phyloP scores from a whole-genome alignment of 306 rosid species.

The Coriaria nepalensis region DNA sequence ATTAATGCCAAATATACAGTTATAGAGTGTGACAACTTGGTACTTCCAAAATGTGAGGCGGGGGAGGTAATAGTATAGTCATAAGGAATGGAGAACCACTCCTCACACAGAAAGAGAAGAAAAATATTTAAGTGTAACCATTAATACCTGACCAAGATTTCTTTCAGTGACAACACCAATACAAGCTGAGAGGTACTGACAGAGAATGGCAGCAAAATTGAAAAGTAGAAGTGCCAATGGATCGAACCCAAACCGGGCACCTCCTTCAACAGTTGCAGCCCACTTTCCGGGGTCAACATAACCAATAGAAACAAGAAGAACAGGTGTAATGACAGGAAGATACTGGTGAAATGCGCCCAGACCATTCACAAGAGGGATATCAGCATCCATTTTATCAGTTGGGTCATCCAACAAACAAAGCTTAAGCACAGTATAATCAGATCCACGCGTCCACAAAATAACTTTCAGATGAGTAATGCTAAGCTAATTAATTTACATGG shows the following conservation, averaged over 20 bases:
- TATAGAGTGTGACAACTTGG: no score
- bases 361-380: conserved; percentile 18
- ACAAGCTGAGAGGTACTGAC: conserved; percentile 82
- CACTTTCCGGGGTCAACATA: conserved; percentile 98
- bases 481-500: conserved; percentile 12
- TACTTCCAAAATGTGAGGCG: no score
- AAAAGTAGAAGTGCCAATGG: conserved; percentile 47
- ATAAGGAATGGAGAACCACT: no score
- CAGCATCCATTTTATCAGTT: conserved; percentile 42
- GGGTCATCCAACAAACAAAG: conserved; percentile 16
- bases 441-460: conserved; percentile 19
- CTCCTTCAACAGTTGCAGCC: conserved; percentile 77
- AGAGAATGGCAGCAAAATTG: conserved; percentile 77
- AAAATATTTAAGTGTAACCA: conserved; percentile 13
- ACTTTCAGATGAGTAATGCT: conserved; percentile 14
- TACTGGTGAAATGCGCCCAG: conserved; percentile 28
- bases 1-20: no score
- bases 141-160: conserved; percentile 82
- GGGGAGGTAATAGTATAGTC: no score
- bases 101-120: not conserved
- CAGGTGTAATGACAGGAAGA: conserved; percentile 50
- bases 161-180: conserved; percentile 65
- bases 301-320: conserved; percentile 64
- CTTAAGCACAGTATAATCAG: conserved; percentile 13
- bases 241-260: conserved; percentile 79